Evolutionary conservation across 176 grass and related monocot genomes (phyloP).

Genomic region (Musa itinerans): DNA sequence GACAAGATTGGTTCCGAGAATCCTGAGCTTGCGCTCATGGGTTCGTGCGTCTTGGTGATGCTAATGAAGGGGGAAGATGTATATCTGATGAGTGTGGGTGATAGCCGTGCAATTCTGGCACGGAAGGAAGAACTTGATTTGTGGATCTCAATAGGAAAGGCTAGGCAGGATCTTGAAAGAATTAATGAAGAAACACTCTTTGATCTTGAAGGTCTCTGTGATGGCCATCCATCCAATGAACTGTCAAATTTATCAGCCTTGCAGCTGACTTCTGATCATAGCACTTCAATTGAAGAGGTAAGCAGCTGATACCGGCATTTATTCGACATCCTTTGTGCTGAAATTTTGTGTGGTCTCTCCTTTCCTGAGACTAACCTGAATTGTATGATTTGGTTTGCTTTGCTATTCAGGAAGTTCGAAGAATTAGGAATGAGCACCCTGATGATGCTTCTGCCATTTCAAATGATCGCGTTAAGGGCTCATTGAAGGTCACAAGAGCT

Average conservation of each 20-base stretch:
- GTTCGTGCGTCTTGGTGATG: slow-evolving; percentile 7
- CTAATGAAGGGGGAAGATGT: slow-evolving; percentile 7
- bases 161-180: background rate
- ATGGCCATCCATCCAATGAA: background rate
- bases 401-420: slow-evolving; percentile 1
- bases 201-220: background rate
- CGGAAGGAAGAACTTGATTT: background rate
- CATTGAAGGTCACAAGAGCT: slow-evolving; percentile 20
- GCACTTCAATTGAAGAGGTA: background rate
- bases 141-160: background rate
- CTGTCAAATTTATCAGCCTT: background rate
- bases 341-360: too few species aligned
- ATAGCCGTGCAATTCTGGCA: slow-evolving; percentile 7
- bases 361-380: too few species aligned
- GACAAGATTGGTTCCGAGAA: slow-evolving; percentile 1
- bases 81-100: slow-evolving; percentile 6
- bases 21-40: slow-evolving; percentile 14
- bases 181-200: background rate
- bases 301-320: too few species aligned
- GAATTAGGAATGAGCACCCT: slow-evolving; percentile 6
- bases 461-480: slow-evolving; percentile 12
- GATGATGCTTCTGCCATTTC: slow-evolving; percentile 6
- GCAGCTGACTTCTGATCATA: slow-evolving; percentile 1
- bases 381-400: background rate
- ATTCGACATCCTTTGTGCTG: too few species aligned